Evolutionary conservation across 371 early-diverging fungal genomes (phyloP).

Genomic region (Fennellomyces sp.): DNA sequence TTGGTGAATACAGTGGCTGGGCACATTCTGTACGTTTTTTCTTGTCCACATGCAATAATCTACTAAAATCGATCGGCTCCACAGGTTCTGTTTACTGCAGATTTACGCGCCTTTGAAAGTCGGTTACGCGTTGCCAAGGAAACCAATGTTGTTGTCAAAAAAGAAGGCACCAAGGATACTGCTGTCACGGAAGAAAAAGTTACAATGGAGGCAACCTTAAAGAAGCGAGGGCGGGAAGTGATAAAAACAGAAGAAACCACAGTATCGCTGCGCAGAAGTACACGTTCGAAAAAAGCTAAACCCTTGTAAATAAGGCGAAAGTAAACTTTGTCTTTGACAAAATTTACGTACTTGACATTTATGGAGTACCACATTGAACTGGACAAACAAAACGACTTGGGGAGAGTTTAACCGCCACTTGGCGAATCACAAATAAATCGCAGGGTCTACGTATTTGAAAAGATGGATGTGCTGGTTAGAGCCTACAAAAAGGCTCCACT

Average conservation of each 20-base stretch:
- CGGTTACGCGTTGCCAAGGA: not conserved
- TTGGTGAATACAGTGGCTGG: conserved; percentile 92
- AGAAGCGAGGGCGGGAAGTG: not conserved
- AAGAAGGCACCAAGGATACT: conserved; percentile 6
- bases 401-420: no score
- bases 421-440: no score
- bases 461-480: no score
- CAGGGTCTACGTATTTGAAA: no score
- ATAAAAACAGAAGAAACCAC: not conserved
- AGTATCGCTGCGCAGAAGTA: not conserved
- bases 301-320: not conserved
- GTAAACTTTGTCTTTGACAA: no score
- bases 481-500: no score
- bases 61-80: not conserved
- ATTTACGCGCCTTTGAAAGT: conserved; percentile 40
- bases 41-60: not conserved
- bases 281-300: not conserved
- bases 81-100: conserved; percentile 58
- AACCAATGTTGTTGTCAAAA: not conserved
- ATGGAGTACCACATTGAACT: no score
- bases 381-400: no score
- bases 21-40: conserved; percentile 75
- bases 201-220: not conserved
- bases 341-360: no score
- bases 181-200: not conserved